Evolutionary conservation across 805 yeast genomes (phyloP), one percentile per base, ranked within the genome.

Genomic region (Cyberlindnera sargentensis): DNA sequence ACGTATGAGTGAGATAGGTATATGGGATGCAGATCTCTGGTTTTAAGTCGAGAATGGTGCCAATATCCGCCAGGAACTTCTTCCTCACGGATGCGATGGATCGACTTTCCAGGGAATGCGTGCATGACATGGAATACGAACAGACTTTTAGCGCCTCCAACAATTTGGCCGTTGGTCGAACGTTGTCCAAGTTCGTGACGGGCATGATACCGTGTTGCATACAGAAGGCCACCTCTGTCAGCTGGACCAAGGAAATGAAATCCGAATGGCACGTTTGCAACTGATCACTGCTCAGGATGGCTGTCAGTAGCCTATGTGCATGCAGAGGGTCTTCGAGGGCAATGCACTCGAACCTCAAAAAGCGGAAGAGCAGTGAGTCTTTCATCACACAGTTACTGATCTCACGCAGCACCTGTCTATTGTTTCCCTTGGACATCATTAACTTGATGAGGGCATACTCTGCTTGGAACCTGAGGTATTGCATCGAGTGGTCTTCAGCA

Each of bases 171-270:
- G 24, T n/a, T 24, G 30, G 10, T 11, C 8, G 31, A 5, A 47
- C 28, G 9, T 6, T 4, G 9, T 34, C 34, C 24, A 47, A 3
- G 3, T 40, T 23, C 5, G 40, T 39, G 8, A 36, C 8, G 2
- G 53, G 39, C 7, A n/a, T 27, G 6, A 49, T 9, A 3, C 55
- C 55, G 40, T 36, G 33, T 23, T 46, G 36, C 5, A 53, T 34
- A 11, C 46, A 41, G 31, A 44, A 46, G 1, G 47, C 40, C 5
- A 43, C 10, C 34, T 53, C 55, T n/a, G 39, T 35, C 15, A 52
- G 34, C 26, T 37, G n/a, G 8, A 52, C 11, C 28, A 39, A 46
- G 4, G 38, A 25, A 30, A 30, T 35, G 1, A 48, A 36, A 3
- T 47, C 47, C n/a, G 40, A 8, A 8, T 39, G 27, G 4, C 42